phyloP scores from a whole-genome alignment of 2,329 filamentous ascomycete species.

The Exophiala viscosa region DNA sequence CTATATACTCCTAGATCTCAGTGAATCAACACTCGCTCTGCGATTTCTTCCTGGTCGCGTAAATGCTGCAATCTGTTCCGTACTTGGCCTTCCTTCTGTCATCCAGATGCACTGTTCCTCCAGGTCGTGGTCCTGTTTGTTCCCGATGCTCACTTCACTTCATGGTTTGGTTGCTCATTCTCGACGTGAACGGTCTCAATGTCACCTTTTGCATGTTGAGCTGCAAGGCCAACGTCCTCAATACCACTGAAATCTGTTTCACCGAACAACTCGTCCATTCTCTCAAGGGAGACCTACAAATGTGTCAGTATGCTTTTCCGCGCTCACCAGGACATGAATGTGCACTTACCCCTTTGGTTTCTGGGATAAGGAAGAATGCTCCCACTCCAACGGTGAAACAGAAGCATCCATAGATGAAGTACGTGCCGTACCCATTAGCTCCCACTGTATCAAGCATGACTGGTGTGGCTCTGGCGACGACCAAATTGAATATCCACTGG shows the following conservation, averaged over 20 bases:
- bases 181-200: slow-evolving; percentile 16
- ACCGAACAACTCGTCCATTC: slow-evolving; percentile 65
- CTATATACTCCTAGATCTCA: no score
- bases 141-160: background rate
- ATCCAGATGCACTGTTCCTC: no score
- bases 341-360: slow-evolving; percentile 60
- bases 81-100: no score
- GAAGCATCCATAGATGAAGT: slow-evolving; percentile 66
- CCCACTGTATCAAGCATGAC: slow-evolving; percentile 59
- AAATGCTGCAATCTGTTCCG: no score
- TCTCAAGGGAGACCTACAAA: slow-evolving; percentile 51
- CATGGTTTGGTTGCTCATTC: background rate
- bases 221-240: slow-evolving; percentile 17
- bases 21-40: no score
- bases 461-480: slow-evolving; percentile 53
- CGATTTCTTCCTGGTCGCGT: no score
- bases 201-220: slow-evolving; percentile 14
- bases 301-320: background rate
- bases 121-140: no score
- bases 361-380: slow-evolving; percentile 66
- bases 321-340: slow-evolving; percentile 30
- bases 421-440: slow-evolving; percentile 53
- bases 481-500: slow-evolving; percentile 72
- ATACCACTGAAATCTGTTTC: slow-evolving; percentile 44
- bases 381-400: slow-evolving; percentile 63